Conservation (phyloP, 805 yeast genomes). For the Candida tallmaniae region DNA sequence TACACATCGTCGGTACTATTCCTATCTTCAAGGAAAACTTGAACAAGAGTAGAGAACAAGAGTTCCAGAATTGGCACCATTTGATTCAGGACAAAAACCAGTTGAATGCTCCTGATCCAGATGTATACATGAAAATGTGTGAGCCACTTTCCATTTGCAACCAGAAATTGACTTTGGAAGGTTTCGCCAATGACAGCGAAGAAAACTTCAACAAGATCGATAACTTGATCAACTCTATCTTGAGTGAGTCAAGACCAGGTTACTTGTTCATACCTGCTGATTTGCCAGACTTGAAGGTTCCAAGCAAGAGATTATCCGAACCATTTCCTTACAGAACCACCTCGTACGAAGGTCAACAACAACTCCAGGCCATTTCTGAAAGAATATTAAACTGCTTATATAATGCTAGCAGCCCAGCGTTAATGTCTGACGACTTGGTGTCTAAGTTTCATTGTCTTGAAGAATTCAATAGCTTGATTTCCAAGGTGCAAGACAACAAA, state of each 20-base stretch:
- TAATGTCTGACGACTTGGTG: constrained; percentile 68
- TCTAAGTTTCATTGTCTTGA: constrained; percentile 52
- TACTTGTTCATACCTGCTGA: constrained; percentile 76
- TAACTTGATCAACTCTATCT: constrained; percentile 51
- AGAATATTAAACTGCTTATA: constrained; percentile 49
- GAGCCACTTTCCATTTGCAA: constrained; percentile 48
- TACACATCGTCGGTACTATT: constrained; percentile 72
- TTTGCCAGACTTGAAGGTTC: constrained; percentile 41
- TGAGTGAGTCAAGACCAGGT: constrained; percentile 69
- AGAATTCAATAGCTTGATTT: constrained; percentile 47
- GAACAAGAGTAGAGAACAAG: constrained; percentile 1
- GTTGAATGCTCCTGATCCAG: constrained; percentile 56
- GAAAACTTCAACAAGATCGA: constrained; percentile 56
- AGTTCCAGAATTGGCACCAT: constrained; percentile 46
- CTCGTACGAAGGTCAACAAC: constrained; percentile 6
- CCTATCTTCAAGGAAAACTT: constrained; percentile 20
- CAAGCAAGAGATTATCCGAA: constrained; percentile 17
- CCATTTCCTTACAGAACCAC: constrained; percentile 9
- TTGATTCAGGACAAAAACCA: constrained; percentile 50
- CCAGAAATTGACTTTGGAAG: constrained; percentile 32
- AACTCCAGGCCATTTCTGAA: constrained; percentile 19
- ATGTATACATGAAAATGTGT: constrained; percentile 61
- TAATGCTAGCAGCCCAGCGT: constrained; percentile 51
- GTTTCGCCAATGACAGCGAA: constrained; percentile 32
- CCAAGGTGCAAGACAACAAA: constrained; percentile 26